A percentile compares a stretch with the other conserved stretches of the same genome.
phyloP scores from a whole-genome alignment of 2,329 filamentous ascomycete species.

The Trichocomaceae sp. region DNA sequence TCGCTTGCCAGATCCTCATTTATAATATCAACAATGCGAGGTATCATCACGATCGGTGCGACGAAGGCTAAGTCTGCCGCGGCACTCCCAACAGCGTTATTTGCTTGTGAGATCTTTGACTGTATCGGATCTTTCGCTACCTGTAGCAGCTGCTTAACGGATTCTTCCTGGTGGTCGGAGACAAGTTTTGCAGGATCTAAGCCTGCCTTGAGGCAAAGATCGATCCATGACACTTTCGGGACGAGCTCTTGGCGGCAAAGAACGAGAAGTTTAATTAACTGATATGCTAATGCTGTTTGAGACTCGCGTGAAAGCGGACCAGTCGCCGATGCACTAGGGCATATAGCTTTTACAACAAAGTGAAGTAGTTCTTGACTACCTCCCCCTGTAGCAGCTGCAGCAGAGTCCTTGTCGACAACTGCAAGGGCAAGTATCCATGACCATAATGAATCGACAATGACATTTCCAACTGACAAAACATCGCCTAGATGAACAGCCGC shows the following conservation, averaged over 20 bases:
- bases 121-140: constrained; percentile 43
- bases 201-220: constrained; percentile 70
- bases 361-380: constrained; percentile 57
- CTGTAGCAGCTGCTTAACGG: constrained; percentile 61
- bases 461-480: constrained; percentile 53
- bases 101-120: constrained; percentile 34
- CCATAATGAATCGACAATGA: constrained; percentile 70
- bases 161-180: constrained; percentile 53
- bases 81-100: constrained; percentile 70
- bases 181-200: constrained; percentile 78
- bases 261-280: constrained; percentile 71
- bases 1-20: constrained; percentile 63
- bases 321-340: constrained; percentile 24
- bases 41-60: constrained; percentile 72
- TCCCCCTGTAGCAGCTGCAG: constrained; percentile 59
- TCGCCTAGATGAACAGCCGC: constrained; percentile 58
- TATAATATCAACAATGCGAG: constrained; percentile 68
- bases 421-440: constrained; percentile 65
- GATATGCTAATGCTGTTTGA: constrained; percentile 52
- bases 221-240: constrained; percentile 78
- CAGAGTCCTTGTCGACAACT: constrained; percentile 68
- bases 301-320: constrained; percentile 34
- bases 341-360: constrained; percentile 45
- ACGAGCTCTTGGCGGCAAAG: constrained; percentile 72
- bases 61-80: constrained; percentile 91